These are phyloP conservation scores for Phanerochaete carnosa DNA, from an alignment of 768 basidiomycete species.

Conservation along the genomic window DNA sequence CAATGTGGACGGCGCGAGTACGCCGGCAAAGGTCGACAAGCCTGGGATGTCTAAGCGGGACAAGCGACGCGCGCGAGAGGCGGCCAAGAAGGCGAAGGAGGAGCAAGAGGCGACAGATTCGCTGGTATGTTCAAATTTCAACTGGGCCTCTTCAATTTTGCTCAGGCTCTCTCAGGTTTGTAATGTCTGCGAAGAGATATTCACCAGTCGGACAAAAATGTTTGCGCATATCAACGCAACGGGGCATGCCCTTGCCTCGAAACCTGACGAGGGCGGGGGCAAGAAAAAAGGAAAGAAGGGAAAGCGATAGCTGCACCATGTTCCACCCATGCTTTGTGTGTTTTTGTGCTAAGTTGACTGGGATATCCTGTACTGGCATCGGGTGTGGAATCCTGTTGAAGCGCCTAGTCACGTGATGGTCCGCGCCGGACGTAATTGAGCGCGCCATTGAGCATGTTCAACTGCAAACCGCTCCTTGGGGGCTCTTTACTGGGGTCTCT, in stretches of 20 bases:
- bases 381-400: too few species aligned
- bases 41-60: conserved; percentile 69
- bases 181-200: conserved; percentile 63
- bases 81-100: conserved; percentile 56
- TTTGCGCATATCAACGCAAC: conserved; percentile 70
- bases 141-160: background rate
- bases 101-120: conserved; percentile 28
- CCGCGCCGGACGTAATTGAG: background rate
- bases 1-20: background rate
- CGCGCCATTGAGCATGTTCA: conserved; percentile 3
- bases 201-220: conserved; percentile 68
- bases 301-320: conserved; percentile 17
- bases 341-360: background rate
- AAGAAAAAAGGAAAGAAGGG: conserved; percentile 35
- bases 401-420: conserved; percentile 1
- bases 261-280: conserved; percentile 22
- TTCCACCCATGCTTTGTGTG: background rate
- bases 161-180: conserved; percentile 39
- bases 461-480: background rate
- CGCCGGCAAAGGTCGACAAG: conserved; percentile 5
- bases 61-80: conserved; percentile 73
- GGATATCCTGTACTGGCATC: background rate
- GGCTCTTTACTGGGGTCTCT: background rate
- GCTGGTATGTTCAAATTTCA: conserved; percentile 10
- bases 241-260: conserved; percentile 61